Evolutionary conservation across 306 rosid species (phyloP).

Genomic region (Cucumis cinereus): DNA sequence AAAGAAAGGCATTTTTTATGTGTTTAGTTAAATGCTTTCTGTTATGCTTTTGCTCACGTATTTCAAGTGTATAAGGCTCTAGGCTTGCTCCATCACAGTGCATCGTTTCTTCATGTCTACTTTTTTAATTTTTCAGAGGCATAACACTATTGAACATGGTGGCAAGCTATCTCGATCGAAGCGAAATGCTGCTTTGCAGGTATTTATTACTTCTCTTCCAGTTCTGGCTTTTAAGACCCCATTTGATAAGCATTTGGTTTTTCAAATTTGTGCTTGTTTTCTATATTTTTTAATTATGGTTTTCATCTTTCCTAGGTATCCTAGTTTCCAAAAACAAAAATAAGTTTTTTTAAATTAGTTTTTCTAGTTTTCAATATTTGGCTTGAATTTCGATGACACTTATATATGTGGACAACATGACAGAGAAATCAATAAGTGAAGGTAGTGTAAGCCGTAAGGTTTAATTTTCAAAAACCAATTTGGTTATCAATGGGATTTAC

Average conservation of each 20-base stretch:
- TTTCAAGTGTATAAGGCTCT: neutral
- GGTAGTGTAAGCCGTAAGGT: too few species aligned
- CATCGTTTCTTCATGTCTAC: neutral
- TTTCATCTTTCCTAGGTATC: too few species aligned
- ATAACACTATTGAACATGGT: conserved; percentile 79
- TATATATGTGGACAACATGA: too few species aligned
- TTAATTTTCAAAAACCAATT: too few species aligned
- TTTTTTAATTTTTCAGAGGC: conserved; percentile 44
- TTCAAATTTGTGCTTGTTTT: too few species aligned
- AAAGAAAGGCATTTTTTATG: neutral
- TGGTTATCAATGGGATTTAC: neutral
- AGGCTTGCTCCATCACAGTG: neutral
- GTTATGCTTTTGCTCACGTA: neutral
- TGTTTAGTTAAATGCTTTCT: neutral
- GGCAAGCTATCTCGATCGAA: conserved; percentile 89
- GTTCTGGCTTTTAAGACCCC: neutral
- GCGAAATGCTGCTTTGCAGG: conserved; percentile 98
- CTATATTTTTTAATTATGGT: too few species aligned
- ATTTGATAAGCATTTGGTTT: too few species aligned
- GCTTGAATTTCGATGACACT: too few species aligned
- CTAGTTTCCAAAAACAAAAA: too few species aligned
- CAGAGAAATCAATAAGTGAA: too few species aligned
- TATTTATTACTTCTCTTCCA: neutral
- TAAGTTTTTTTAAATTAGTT: too few species aligned
- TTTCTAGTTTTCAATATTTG: too few species aligned